phyloP scores from a whole-genome alignment of 129 eudicot genomes.

The Dittrichia graveolens region DNA sequence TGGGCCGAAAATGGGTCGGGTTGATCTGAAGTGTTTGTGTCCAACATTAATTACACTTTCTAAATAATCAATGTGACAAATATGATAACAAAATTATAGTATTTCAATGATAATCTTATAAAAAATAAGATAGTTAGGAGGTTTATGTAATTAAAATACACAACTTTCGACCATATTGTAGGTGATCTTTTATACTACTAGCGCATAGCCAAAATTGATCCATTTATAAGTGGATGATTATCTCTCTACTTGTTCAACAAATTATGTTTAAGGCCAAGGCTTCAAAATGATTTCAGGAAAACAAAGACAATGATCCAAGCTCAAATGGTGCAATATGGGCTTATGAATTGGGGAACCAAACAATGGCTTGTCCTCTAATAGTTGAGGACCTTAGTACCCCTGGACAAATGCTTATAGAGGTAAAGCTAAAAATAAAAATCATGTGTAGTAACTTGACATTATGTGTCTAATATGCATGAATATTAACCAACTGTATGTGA shows the following conservation, averaged over 20 bases:
- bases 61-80: too few species aligned
- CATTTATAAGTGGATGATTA: background rate
- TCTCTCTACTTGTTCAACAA: background rate
- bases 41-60: too few species aligned
- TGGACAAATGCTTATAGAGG: conserved; percentile 92
- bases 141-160: too few species aligned
- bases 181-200: too few species aligned
- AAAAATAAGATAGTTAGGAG: too few species aligned
- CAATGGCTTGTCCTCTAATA: conserved; percentile 66
- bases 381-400: conserved; percentile 79
- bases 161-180: too few species aligned
- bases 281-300: conserved; percentile 29
- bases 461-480: background rate
- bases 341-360: conserved; percentile 63
- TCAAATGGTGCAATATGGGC: conserved; percentile 80
- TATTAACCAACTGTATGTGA: background rate
- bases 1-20: too few species aligned
- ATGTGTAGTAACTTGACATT: background rate
- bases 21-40: too few species aligned
- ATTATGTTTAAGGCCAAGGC: background rate
- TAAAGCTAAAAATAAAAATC: conserved; percentile 28
- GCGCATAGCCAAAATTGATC: background rate
- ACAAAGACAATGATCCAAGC: conserved; percentile 35
- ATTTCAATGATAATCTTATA: too few species aligned
- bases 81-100: too few species aligned